Evolutionary conservation across 345 rosid species (phyloP), one percentile per base, ranked within the genome.

Genomic region (Nasturtium officinale): DNA sequence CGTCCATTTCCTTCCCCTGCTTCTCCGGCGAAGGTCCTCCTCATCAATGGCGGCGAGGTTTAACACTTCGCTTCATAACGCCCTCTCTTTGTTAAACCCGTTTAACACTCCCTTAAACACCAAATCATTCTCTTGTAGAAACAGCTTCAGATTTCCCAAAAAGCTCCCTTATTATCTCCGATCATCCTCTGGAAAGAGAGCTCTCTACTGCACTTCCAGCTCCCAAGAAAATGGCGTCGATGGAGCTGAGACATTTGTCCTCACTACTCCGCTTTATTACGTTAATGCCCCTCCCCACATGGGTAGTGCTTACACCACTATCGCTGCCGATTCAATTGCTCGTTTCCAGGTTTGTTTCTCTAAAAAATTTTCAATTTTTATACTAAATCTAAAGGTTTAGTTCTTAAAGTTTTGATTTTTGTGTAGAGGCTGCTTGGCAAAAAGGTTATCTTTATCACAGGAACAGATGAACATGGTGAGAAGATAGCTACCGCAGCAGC

Each of bases 251-350:
- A 65, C 81, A 2, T 91, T 88, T 78, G 90, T 94, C 72, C 85
- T 94, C 69, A 87, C 98, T 1, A 91, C 98, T 70, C 98, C 97
- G 4, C 97, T 94, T 82, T 94, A 89, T 82, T 94, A 94, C 80
- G 97, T 94, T 3, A 94, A 94, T 85, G 98, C 98, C 77, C 96
- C 98, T 87, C 98, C 98, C 17, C 98, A 91, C 65, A 94, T 94
- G 98, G 98, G 98, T 25, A 91, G 98, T 75, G 98, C 98, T 30
- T 94, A 94, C 84, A 89, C 96, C 48, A 94, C 98, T 61, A 90
- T 94, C 16, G 96, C 98, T 38, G 98, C 97, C 40, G 98, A 94
- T 77, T 90, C 97, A 58, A 82, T 91, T 53, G 91, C 96, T 54
- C 90, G 98, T 37, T 94, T 91, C 83, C 98, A 91, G 97, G 98